Evolutionary conservation across 1,284 basidiomycete species (phyloP).

Genomic region (Vanrija sp.): DNA sequence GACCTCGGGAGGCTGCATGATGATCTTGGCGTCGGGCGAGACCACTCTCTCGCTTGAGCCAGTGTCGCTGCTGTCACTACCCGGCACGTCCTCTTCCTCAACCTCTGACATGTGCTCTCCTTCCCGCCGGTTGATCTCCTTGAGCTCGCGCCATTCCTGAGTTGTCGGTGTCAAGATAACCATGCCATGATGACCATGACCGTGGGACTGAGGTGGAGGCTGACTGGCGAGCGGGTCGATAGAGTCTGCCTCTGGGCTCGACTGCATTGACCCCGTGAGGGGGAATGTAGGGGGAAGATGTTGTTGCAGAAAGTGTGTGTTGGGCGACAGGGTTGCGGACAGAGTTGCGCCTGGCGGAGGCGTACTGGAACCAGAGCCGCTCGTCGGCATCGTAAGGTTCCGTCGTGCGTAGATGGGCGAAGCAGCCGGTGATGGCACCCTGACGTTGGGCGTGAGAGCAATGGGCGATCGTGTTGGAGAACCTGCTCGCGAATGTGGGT

Average conservation of each 20-base stretch:
- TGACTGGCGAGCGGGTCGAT: not conserved
- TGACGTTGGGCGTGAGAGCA: conserved; percentile 1
- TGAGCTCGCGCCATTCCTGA: conserved; percentile 48
- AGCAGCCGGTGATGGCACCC: conserved; percentile 8
- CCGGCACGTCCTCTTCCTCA: not conserved
- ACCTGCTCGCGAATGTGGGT: conserved; percentile 27
- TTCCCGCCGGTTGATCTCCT: conserved; percentile 21
- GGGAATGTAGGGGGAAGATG: conserved; percentile 44
- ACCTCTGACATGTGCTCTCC: conserved; percentile 9
- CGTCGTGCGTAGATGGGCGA: conserved; percentile 25
- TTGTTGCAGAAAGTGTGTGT: conserved; percentile 41
- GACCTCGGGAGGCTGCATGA: not conserved
- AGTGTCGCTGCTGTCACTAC: conserved; percentile 5
- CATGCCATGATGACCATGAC: conserved; percentile 10
- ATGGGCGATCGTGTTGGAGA: conserved; percentile 34
- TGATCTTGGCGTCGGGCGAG: not conserved
- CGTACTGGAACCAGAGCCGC: conserved; percentile 8
- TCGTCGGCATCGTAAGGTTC: conserved; percentile 24
- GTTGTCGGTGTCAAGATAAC: conserved; percentile 51
- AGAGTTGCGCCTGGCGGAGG: conserved; percentile 10
- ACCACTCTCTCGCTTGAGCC: conserved; percentile 3
- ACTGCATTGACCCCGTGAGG: conserved; percentile 3
- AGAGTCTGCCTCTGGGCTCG: conserved; percentile 8
- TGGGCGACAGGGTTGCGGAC: conserved; percentile 38
- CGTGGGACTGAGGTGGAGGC: not conserved